Conservation (phyloP, 495 filamentous ascomycete species). For the Penicillium diatomitis region DNA sequence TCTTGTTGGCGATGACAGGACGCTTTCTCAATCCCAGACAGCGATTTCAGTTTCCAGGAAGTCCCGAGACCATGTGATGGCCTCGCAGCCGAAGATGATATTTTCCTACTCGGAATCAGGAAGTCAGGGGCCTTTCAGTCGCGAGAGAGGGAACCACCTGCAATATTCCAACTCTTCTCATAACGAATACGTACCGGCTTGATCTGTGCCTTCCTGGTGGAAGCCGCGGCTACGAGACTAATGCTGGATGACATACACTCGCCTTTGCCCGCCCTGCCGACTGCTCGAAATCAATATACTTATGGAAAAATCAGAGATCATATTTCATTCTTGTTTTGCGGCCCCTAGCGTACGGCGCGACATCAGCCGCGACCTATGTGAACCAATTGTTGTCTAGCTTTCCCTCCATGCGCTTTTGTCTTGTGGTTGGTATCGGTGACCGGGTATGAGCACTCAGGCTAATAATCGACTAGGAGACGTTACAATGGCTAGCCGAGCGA, state of each 20-base stretch:
- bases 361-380: constrained; percentile 18
- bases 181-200: constrained; percentile 21
- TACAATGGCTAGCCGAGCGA: constrained; percentile 26
- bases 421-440: constrained; percentile 35
- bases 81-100: no score
- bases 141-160: no score
- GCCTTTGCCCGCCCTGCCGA: constrained; percentile 4
- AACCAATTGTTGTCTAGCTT: constrained; percentile 27
- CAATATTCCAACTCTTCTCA: no score
- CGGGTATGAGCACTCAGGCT: constrained; percentile 20
- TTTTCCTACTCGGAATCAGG: no score
- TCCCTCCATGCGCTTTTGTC: constrained; percentile 21
- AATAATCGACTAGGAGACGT: constrained; percentile 37
- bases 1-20: no score
- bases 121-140: no score
- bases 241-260: constrained; percentile 28
- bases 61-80: no score
- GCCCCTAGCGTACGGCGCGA: constrained; percentile 11
- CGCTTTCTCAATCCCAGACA: no score
- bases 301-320: constrained; percentile 23
- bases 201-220: constrained; percentile 23
- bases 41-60: no score
- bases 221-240: constrained; percentile 24
- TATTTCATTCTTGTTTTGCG: constrained; percentile 22
- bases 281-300: constrained; percentile 27